Evolutionary conservation across 1,284 basidiomycete genomes (phyloP), one percentile per base, ranked within the genome.

Genomic region (Puccinia brachypodii): DNA sequence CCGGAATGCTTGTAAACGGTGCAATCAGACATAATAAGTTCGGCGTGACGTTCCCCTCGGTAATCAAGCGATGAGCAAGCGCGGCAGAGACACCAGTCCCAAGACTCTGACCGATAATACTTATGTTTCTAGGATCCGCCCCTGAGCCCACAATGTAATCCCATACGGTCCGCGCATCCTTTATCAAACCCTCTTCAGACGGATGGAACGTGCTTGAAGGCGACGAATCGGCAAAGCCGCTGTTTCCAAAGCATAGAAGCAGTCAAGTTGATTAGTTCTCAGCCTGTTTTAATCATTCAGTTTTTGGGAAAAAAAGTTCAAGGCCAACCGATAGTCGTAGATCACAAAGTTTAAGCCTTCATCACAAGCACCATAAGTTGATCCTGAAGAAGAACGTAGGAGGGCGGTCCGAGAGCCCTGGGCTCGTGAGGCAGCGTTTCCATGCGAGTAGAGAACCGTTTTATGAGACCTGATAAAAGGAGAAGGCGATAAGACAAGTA

Each of bases 71-170:
- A 71, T 79, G 76, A 42, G 76, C 68, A 42, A 79, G 66, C n/a
- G 42, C 76, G 19, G 56, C 40, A 58, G 76, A 69, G 47, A 79
- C 68, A n/a, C 50, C 76, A 28, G 76, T 79, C 42, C 76, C 76
- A n/a, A 79, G 76, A 40, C 76, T 79, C n/a, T 79, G 76, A 50
- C 76, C 76, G 25, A 79, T 38, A 44, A 77, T 68, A 44, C 76
- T 68, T 36, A 77, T 68, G 22, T 68, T 64, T 31, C 13, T 22
- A 28, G 75, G 76, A 28, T 38, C n/a, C 22, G 62, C 62, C 16
- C 76, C 76, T 2, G 44, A 47, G 31, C 53, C 28, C 9, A 60
- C 53, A 14, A 79, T 36, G 31, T 69, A 79, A 44, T 79, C 53
- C 64, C 66, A 79, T n/a, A 79, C 76, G 2, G 76, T 60, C 25